Conservation (phyloP, 352 stramenopile species). For the Phytophthora megakarya region DNA sequence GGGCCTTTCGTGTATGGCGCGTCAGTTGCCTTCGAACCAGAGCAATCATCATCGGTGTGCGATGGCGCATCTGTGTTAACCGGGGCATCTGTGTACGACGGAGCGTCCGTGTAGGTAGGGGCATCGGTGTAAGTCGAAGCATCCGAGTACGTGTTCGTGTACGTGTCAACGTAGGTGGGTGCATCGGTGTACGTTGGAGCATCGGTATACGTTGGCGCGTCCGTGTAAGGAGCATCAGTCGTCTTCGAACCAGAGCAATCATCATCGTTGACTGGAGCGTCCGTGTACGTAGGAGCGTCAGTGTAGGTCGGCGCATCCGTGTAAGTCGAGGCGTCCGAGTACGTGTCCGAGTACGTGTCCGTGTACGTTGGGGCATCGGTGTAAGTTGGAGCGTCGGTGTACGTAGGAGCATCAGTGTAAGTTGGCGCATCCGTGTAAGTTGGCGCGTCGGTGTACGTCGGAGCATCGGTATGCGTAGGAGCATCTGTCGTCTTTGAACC, state of each 20-base stretch:
- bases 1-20: neutral
- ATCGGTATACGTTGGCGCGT: neutral
- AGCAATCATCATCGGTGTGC: neutral
- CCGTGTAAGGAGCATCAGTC: constrained; percentile 5
- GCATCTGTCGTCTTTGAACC: constrained; percentile 7
- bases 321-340: no score
- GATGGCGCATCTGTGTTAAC: neutral
- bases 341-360: no score
- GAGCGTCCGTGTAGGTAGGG: neutral
- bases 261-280: neutral
- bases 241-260: constrained; percentile 4
- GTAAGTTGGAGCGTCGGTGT: neutral
- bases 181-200: neutral
- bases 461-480: neutral
- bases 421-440: neutral
- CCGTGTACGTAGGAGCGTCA: neutral
- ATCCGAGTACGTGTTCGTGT: no score
- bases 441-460: neutral
- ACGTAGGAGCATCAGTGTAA: neutral
- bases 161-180: no score
- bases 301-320: neutral
- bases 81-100: neutral
- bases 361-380: neutral
- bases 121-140: neutral
- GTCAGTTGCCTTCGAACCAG: neutral